Base-by-base conservation (phyloP, 2,329 filamentous ascomycete species). In the Sordariomycetes sp. region DNA sequence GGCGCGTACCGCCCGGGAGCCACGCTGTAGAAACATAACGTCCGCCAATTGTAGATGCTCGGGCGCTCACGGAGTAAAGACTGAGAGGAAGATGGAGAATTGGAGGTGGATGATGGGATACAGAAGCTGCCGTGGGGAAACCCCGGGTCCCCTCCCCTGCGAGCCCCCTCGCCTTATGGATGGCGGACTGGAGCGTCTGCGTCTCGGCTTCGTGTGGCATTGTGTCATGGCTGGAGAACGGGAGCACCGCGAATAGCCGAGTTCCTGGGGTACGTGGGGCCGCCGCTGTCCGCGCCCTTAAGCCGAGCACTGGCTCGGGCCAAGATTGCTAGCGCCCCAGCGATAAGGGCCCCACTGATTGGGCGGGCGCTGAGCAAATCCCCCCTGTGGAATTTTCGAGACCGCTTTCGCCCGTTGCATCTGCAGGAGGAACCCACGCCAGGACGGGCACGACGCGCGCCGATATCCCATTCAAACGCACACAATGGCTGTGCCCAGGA, bases 1-100 rank as follows among this genome's bases (percentile, higher is more conserved):
- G 17, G 58, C 51, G 61, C 73, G 73, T 60, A 81, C 65, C 59
- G 71, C 70, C 63, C 76, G 74, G 51, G 78, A 76, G 65, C 75
- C 72, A 61, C 76, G 70, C 62, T 74, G 77, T 58, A 80, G 71
- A 69, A 82, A 79, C 81, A 85, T 85, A 53, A 54, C 35, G 15
- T 53, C 52, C 8, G 6, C 34, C 28, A 13, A 50, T 50, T 50
- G 45, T 6, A 24, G 10, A 50, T 10, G 45, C n/a, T 12, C 20
- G 24, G 22, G 45, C 20, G 45, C 45, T 50, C n/a, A 22, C 22
- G 6, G 42, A 35, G 25, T 15, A 15, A n/a, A 52, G 54, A 50
- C 17, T 13, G 17, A 56, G 25, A 15, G 54, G n/a, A 3, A 17
- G 7, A 10, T 50, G 42, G 13, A 20, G 10, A 13, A 22, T 12